Evolutionary conservation across 495 filamentous ascomycete species (phyloP), one percentile per base, ranked within the genome.

Genomic region (Friedmanniomyces simplex): DNA sequence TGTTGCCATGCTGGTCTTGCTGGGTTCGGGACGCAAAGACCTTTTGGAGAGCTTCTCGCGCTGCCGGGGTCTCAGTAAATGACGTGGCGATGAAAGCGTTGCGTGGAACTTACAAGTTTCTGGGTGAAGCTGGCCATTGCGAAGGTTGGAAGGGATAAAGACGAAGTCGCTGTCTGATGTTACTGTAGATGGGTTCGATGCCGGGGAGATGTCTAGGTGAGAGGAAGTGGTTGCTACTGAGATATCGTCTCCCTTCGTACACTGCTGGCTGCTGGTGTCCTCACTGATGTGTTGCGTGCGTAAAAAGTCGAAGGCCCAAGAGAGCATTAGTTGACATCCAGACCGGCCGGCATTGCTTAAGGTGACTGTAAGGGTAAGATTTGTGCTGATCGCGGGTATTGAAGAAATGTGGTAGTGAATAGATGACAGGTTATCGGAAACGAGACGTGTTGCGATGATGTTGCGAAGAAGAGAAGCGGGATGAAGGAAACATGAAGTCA

Each of bases 311-410:
- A 16, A 22, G 16, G 22, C 16, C 43, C 42, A 57, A 28, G 54
- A 49, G n/a, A 28, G 55, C 55, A 58, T 58, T 52, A 36, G 47
- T 25, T 28, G 55, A 37, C 55, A 52, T 51, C 20, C 39, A 45
- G 21, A 21, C 41, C 11, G 46, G 46, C 25, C 46, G 20, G 20
- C 46, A 28, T 24, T 32, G 28, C 28, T 4, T 3, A 32, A 32
- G 28, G 28, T 32, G 10, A 10, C 28, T 4, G 28, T 32, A 32
- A 32, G 10, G 10, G 28, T 32, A 3, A 32, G 10, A 32, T 10
- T 32, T 10, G 28, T 32, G 28, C 4, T 32, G 28, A 32, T 32
- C 28, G 28, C 28, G 28, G 10, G 28, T 32, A 32, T 10, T 32
- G 28, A 32, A 32, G 28, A 10, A 32, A 32, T 32, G 28, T 10